Base-by-base conservation (phyloP, 345 rosid species). In the Boechera retrofracta region DNA sequence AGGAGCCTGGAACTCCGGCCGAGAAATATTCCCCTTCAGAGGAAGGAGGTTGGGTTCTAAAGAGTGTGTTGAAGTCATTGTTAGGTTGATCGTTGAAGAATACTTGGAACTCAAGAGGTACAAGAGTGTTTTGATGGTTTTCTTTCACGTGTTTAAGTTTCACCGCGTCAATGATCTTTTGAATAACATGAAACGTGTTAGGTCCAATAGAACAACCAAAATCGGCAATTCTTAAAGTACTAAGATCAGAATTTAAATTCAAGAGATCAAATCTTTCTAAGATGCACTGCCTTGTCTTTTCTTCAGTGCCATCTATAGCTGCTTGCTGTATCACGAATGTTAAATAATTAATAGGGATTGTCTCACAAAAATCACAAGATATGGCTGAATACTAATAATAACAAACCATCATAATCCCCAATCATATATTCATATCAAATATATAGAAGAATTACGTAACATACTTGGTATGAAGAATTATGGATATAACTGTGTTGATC, bases 41-140 rank as follows among this genome's bases (percentile, higher is more conserved):
- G 0, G n/a, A 41, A 2, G 6, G 3, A 13, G 84, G 71, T 15
- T 78, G 80, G 33, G 63, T 45, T 21, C 41, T 62, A 72, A 83
- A 81, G 36, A 81, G 82, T 9, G 71, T 76, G 73, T 81, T 81
- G 81, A 83, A 80, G 41, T 52, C 58, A 49, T 66, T 47, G 41
- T 54, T 47, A 4, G 28, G 12, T 18, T 35, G 45, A 5, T 60
- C 64, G 2, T 60, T 60, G 45, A 60, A 60, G 31, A 10, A 60
- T 0, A 60, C 64, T 60, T 60, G 45, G 29, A 35, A 60, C 31
- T 36, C 64, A 0, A 60, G 31, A 36, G 65, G 65, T 7, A 18
- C 31, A 60, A 18, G 15, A 10, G 45, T 36, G 2, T 10, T 5
- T 60, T 18, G n/a, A 2, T 9, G 9, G 16, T 10, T 26, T 4